Base-by-base conservation (phyloP, 768 basidiomycete genomes). In the Agrocybe chaxingu region DNA sequence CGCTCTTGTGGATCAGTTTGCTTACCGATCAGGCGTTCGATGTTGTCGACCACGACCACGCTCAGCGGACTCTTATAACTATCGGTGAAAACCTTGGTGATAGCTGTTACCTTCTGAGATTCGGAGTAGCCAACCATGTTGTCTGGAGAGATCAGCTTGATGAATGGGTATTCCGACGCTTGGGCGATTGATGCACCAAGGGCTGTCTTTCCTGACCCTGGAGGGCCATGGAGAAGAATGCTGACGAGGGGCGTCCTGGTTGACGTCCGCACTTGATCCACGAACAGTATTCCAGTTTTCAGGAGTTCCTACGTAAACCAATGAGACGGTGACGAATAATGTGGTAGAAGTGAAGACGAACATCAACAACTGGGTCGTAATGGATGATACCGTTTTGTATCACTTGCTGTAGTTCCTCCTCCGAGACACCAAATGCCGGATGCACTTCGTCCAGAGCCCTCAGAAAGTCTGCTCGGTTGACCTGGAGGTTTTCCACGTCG, bases 121-220 rank as follows among this genome's bases (percentile, higher is more conserved):
- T 98, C 97, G n/a, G 85, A 83, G 67, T 82, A 95, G 7, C 97
- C 97, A 53, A 98, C 90, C 97, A 99, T 99, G 59, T 79, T 85
- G 62, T 98, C 97, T 0, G 97, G 92, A 2, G 94, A 91, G 51
- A 98, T 84, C 35, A 99, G 78, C 67, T 99, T 98, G 75, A 99
- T 96, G 75, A 99, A 99, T 0, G 97, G 97, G 69, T 86, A 99
- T 56, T 87, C 76, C n/a, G 96, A 98, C 19, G 81, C 80, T 70
- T 92, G 86, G 2, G 96, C 97, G 49, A 98, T 96, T 4, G 90
- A 89, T 5, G 93, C 96, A 2, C 89, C 96, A 40, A 98, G 71
- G 0, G 96, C 96, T 0, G 96, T 95, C 73, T 98, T 98, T 12
- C 97, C 97, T 7, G 92, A 82, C 3, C 92, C 91, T 13, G 95